Evolutionary conservation across 768 basidiomycete genomes (phyloP).

Genomic region (Rossbeevera mucosa): DNA sequence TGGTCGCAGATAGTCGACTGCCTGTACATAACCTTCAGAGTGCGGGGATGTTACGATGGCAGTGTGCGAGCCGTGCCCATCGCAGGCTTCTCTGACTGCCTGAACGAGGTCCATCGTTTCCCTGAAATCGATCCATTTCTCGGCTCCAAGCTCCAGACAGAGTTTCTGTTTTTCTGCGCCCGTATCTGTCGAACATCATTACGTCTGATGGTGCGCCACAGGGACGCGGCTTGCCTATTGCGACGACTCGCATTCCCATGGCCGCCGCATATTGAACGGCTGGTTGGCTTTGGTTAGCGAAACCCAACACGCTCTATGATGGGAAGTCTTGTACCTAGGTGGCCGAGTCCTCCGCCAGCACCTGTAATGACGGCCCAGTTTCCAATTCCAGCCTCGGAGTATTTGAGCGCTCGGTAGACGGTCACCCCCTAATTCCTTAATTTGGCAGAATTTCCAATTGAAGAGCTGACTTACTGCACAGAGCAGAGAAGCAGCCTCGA

Average conservation of each 20-base stretch:
- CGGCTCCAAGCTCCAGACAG: conserved; percentile 59
- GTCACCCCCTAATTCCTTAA: conserved; percentile 57
- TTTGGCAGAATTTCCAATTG: too few relatives aligned
- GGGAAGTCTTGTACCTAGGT: conserved; percentile 48
- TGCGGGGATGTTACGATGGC: conserved; percentile 57
- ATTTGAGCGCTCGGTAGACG: conserved; percentile 81
- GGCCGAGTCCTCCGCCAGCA: conserved; percentile 79
- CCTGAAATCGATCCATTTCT: conserved; percentile 77
- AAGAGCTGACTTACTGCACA: conserved; percentile 50
- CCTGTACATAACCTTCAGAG: conserved; percentile 44
- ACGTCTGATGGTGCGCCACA: neutral
- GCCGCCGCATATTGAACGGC: conserved; percentile 77
- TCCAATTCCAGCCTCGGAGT: conserved; percentile 57
- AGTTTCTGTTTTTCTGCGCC: conserved; percentile 69
- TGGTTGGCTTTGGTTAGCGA: conserved; percentile 15
- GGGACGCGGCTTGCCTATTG: conserved; percentile 44
- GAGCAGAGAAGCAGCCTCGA: conserved; percentile 68
- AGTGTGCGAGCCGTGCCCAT: conserved; percentile 69
- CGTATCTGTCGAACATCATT: conserved; percentile 43
- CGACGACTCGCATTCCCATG: conserved; percentile 77
- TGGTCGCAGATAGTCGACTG: conserved; percentile 69
- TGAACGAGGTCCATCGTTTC: conserved; percentile 59
- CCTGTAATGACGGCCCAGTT: conserved; percentile 77
- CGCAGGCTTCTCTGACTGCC: conserved; percentile 59
- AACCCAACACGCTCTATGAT: rapidly evolving